Base-by-base conservation (phyloP, 345 rosid species). In the Punica granatum region DNA sequence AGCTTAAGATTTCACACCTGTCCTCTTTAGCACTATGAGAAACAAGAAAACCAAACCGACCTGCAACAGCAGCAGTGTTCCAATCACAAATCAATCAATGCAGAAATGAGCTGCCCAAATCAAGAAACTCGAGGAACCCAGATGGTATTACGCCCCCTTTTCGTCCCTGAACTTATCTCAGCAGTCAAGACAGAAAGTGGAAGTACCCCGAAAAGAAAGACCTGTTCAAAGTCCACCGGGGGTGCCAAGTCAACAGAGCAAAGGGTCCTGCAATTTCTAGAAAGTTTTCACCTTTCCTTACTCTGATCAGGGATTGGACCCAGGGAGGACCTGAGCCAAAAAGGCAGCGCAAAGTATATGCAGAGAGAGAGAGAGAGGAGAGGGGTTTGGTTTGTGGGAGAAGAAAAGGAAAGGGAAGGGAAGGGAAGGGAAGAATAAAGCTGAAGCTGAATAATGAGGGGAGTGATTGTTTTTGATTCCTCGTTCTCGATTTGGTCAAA, bases 401-500 rank as follows among this genome's bases (percentile, higher is more conserved):
- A 4, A 46, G n/a, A 30, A 21, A 19, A 13, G 30, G 68, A 32
- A 21, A 14, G 3, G 48, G 34, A 25, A 42, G 19, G 2, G 37
- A 44, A 44, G 62, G 14, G 62, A 11, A 54, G n/a, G 33, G 16
- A 46, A 63, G 44, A 66, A 58, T 36, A 33, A 65, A 67, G 63
- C 43, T 54, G 31, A 54, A 16, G 19, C 23, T 63, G 39, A 62
- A 32, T n/a, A 63, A 36, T 14, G 36, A 67, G 53, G 49, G 18
- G 46, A 23, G 32, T 35, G 61, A 62, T 62, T 66, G 56, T 56
- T 59, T 21, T 39, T 23, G 69, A 73, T 73, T 77, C 77, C 72
- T 67, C 59, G 60, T 60, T 16, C 54, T 69, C 76, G 76, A 66
- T 69, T 74, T 63, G 39, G 81, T 81, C 77, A 70, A 74, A 58